Evolutionary conservation across 805 yeast species (phyloP), one percentile per base, ranked within the genome.

Genomic region (Candida chauliodis): DNA sequence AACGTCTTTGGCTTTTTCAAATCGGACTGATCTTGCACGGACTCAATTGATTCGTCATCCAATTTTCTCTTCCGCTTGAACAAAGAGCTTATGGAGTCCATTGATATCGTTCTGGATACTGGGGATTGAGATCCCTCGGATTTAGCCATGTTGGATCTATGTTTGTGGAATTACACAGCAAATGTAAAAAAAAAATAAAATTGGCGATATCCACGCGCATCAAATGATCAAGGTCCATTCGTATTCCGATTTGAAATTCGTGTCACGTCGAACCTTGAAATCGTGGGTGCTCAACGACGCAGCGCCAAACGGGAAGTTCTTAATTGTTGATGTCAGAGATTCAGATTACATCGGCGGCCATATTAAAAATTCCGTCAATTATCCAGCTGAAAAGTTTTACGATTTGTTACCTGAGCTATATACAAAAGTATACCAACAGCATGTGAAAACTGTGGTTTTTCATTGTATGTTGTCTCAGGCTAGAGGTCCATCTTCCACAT

Each of bases 381-480:
- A 70, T 34, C 82, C 93, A 1, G 68, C 82, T 10, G 52, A 63
- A 1, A 53, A 63, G 14, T 69, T 83, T 45, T 51, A 55, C 13
- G 48, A 56, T 31, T 61, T 59, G 15, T 50, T 71, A 20, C 68
- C 67, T 2, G 65, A 62, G 5, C 66, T 74, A 27, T 49, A 61
- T 15, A 48, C 53, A n/a, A 46, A 59, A 29, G 53, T 72, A 9
- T 31, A 47, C 14, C 57, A 56, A 23, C 53, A 59, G 8, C 56
- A 58, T 3, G 53, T 59, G 5, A 63, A 69, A 30, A 78, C 75
- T 38, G 76, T 88, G 0, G 83, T 93, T 0, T 93, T 91, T 63
- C 96, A 93, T 57, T 91, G 99, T 59, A 89, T 90, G 20, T 69
- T 85, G 21, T 82, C 95, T 3, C 98, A 93, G 59, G 95, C 83